Conservation (phyloP, 805 yeast genomes). For the Hanseniaspora occidentalis region DNA sequence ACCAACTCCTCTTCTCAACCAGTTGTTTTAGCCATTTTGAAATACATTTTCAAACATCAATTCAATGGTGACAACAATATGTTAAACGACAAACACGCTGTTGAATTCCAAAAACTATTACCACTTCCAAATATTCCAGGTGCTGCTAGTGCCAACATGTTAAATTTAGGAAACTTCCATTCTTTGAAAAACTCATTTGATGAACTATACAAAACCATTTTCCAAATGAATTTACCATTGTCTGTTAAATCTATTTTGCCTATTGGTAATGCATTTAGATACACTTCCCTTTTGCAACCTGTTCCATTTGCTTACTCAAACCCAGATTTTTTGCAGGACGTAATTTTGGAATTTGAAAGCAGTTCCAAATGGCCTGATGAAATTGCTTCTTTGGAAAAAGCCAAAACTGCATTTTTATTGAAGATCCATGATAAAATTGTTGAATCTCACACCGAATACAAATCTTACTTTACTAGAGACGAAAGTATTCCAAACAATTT, state of each 20-base stretch:
- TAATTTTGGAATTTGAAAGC: constrained; percentile 75
- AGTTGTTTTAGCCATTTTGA: constrained; percentile 49
- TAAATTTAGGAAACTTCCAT: constrained; percentile 31
- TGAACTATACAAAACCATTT: constrained; percentile 38
- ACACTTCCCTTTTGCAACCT: constrained; percentile 66
- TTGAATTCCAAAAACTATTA: constrained; percentile 35
- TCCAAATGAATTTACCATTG: constrained; percentile 52
- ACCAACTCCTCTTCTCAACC: constrained; percentile 41
- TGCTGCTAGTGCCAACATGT: constrained; percentile 38
- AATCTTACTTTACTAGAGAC: constrained; percentile 53
- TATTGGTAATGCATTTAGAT: constrained; percentile 61
- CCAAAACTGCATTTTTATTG: constrained; percentile 80
- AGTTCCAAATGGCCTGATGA: constrained; percentile 97
- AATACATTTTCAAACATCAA: constrained; percentile 53
- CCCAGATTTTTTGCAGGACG: constrained; percentile 72
- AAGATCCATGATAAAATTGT: constrained; percentile 42
- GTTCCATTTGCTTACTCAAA: constrained; percentile 66
- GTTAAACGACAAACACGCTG: constrained; percentile 23
- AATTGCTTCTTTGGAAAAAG: constrained; percentile 66
- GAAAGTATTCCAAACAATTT: constrained; percentile 52
- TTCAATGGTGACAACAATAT: constrained; percentile 29
- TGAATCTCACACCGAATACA: constrained; percentile 38
- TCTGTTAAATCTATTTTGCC: constrained; percentile 61
- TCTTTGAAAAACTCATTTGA: constrained; percentile 42
- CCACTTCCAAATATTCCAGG: constrained; percentile 54